Evolutionary conservation across 1,284 basidiomycete genomes (phyloP).

Genomic region (Ceratobasidium sp.): DNA sequence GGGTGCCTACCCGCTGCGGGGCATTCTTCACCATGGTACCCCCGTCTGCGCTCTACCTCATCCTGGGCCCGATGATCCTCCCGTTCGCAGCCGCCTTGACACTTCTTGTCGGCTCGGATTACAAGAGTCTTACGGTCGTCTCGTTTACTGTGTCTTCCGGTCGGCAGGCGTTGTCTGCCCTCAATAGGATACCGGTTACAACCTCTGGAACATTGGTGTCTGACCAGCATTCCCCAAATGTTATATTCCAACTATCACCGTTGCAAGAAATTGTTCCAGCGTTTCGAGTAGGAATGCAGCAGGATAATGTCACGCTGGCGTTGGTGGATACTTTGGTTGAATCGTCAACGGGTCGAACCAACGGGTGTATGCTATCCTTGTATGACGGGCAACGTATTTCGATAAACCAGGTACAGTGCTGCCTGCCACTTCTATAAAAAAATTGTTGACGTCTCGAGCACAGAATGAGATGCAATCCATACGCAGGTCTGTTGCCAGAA

Average conservation of each 20-base stretch:
- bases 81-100: conserved; percentile 20
- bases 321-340: neutral
- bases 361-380: conserved; percentile 1
- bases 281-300: neutral
- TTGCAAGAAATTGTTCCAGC: neutral
- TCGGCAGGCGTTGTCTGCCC: neutral
- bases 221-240: neutral
- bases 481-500: neutral
- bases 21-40: neutral
- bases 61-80: neutral
- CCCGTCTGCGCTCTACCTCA: neutral
- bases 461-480: conserved; percentile 15
- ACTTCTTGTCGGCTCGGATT: conserved; percentile 6
- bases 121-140: conserved; percentile 22
- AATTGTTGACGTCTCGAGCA: neutral
- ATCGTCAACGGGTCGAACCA: no score
- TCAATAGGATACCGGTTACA: conserved; percentile 2
- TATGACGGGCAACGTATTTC: conserved; percentile 7
- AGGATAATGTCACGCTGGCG: conserved; percentile 11
- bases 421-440: neutral
- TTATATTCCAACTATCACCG: neutral
- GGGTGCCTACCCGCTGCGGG: neutral
- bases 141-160: conserved; percentile 21
- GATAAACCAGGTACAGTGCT: neutral
- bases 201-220: conserved; percentile 10